Base-by-base conservation (phyloP, 2,329 filamentous ascomycete species). In the Penicillium sp. region DNA sequence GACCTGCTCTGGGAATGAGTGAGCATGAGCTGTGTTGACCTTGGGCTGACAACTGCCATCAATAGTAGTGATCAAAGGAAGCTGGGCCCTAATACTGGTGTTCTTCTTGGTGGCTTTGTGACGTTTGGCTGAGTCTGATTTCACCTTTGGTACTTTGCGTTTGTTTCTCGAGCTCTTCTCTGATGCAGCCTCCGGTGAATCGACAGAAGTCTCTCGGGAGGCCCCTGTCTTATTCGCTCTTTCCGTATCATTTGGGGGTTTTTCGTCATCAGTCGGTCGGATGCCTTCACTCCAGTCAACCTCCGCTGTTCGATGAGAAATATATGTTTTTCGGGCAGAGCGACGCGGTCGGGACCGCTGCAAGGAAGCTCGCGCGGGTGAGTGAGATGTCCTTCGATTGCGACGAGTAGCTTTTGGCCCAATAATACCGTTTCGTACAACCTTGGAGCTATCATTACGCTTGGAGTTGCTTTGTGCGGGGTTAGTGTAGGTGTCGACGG, bases 211-310 rank as follows among this genome's bases (percentile, higher is more conserved):
- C 26, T 58, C 19, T 52, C 62, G 62, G 11, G 42, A 16, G 19
- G 22, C 5, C 13, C 52, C 51, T 25, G 54, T 60, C 6, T 40
- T n/a, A 2, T 37, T 13, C 16, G 22, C 11, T 11, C 52, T 45
- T 22, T 54, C 59, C 6, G 37, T n/a, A n/a, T 6, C 22, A 40
- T 38, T 51, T 6, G 22, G n/a, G 33, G 55, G 56, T 28, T 63
- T 58, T 14, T 65, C 66, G 6, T 65, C 64, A 13, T 69, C 66
- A 35, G 67, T 75, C 28, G 66, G 67, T 14, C 71, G 67, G 40
- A 74, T 61, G 33, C 71, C 71, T 64, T 75, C 71, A 51, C 71
- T 70, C 73, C 71, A 74, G 52, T 75, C 70, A 14, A 75, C 67
- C 16, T 64, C 57, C 4, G 43, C 52, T 43, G 67, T 66, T 6